These are phyloP conservation scores for Salicornia ramosissima DNA, from an alignment of 148 eudicot species.

Conservation along the genomic window DNA sequence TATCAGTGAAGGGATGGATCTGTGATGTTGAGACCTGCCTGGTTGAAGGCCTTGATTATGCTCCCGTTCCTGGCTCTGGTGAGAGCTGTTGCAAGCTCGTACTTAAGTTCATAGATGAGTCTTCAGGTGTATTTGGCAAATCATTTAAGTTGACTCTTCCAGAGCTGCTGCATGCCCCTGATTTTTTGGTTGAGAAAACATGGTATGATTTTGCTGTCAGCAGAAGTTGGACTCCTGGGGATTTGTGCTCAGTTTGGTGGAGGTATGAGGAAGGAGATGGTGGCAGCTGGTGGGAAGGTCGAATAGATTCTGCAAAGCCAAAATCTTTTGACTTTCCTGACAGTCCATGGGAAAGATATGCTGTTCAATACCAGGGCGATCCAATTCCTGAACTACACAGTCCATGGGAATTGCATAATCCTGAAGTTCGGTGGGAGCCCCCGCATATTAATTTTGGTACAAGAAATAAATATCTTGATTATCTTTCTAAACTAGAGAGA, in stretches of 20 bases:
- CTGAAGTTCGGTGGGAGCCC: slow-evolving; percentile 44
- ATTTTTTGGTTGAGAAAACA: slow-evolving; percentile 80
- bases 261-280: slow-evolving; percentile 52
- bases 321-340: slow-evolving; percentile 58
- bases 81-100: slow-evolving; percentile 81
- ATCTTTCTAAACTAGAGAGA: slow-evolving; percentile 41
- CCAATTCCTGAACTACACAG: slow-evolving; percentile 40
- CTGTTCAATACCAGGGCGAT: slow-evolving; percentile 50
- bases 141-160: slow-evolving; percentile 60
- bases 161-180: slow-evolving; percentile 60
- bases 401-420: slow-evolving; percentile 90
- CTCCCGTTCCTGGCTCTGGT: slow-evolving; percentile 65
- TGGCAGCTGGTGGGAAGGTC: slow-evolving; percentile 84
- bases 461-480: slow-evolving; percentile 43
- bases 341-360: slow-evolving; percentile 90
- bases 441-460: slow-evolving; percentile 45
- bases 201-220: slow-evolving; percentile 59
- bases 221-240: slow-evolving; percentile 59
- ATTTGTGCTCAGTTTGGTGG: slow-evolving; percentile 92
- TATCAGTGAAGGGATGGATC: slow-evolving; percentile 35
- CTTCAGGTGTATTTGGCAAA: slow-evolving; percentile 38
- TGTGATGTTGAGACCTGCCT: slow-evolving; percentile 67
- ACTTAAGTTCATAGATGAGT: slow-evolving; percentile 56
- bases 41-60: slow-evolving; percentile 56
- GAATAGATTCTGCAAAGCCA: slow-evolving; percentile 40